These are phyloP conservation scores for Aeschynomene evenia DNA, from an alignment of 306 rosid species.

Conservation along the genomic window DNA sequence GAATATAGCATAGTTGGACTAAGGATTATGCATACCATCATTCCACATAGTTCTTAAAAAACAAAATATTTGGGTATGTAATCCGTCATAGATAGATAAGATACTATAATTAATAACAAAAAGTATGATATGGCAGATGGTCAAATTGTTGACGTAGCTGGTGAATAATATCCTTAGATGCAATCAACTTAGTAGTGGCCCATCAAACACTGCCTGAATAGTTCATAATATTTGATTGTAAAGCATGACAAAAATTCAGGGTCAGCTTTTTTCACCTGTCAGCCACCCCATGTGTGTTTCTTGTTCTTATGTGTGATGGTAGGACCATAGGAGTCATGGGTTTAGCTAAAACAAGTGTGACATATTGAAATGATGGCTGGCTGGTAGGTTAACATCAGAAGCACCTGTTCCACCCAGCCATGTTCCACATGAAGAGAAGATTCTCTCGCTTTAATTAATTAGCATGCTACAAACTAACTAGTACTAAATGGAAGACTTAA, in stretches of 20 bases:
- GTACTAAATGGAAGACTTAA: not conserved
- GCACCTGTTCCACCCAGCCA: not conserved
- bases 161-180: not conserved
- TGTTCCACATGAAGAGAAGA: not conserved
- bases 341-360: slow-evolving; percentile 7
- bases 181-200: not conserved
- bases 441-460: slow-evolving; percentile 9
- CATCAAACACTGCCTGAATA: not conserved
- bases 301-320: slow-evolving; percentile 25
- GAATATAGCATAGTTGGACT: slow-evolving; percentile 2
- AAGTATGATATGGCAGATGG: not conserved
- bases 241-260: slow-evolving; percentile 11
- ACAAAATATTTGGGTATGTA: not conserved
- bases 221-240: not conserved
- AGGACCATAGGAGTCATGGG: slow-evolving; percentile 16
- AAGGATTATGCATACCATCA: not conserved
- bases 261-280: slow-evolving; percentile 23
- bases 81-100: not conserved
- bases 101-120: not conserved
- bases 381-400: slow-evolving; percentile 23
- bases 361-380: slow-evolving; percentile 14
- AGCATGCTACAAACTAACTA: not conserved
- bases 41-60: not conserved
- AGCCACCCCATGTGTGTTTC: slow-evolving; percentile 31
- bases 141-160: slow-evolving; percentile 15